Evolutionary conservation across 164 flowering plant genomes (phyloP).

Genomic region (grape (Vitis vinifera)): ASM3070453v1 NC_081817.1:3300501-3301000

Average conservation of each 20-base stretch:
- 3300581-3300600: constrained; percentile 20
- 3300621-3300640: constrained; percentile 22
- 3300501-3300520: not conserved
- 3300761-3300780: not conserved
- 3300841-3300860: not conserved
- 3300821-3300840: not conserved
- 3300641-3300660: not conserved
- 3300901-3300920: not conserved
- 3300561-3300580: not conserved
- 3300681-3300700: constrained; percentile 6
- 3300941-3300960: not conserved
- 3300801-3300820: constrained; percentile 1
- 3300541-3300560: not conserved
- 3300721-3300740: no score
- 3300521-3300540: not conserved
- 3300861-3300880: not conserved
- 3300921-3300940: not conserved
- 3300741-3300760: constrained; percentile 2
- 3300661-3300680: constrained; percentile 7
- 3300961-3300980: not conserved
- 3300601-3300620: constrained; percentile 25
- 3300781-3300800: constrained; percentile 23
- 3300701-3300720: constrained; percentile 5
- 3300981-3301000: not conserved
- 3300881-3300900: constrained; percentile 14